Conservation (phyloP, 331 rosid species). For the Quercus phellos region DNA sequence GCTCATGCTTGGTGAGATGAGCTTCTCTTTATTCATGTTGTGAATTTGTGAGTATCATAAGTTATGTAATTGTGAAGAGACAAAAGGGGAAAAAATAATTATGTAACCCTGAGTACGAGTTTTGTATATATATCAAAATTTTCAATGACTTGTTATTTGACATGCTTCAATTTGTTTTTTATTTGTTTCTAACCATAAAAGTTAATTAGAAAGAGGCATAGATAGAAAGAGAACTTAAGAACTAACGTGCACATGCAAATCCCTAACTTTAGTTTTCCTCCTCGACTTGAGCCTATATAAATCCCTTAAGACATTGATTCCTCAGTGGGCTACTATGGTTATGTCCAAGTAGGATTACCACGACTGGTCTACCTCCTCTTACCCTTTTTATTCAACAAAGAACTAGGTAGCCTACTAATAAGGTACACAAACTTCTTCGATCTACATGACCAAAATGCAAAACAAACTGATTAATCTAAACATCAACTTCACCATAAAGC, state of each 20-base stretch:
- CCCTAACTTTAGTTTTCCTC: too few species aligned
- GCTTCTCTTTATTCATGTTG: conserved; percentile 1
- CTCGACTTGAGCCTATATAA: too few species aligned
- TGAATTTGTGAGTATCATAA: conserved; percentile 10
- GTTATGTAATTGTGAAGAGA: neutral
- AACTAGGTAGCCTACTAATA: neutral
- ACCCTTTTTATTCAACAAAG: too few species aligned
- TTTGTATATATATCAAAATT: neutral
- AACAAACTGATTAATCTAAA: neutral
- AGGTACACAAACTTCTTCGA: neutral
- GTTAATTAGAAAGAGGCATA: too few species aligned
- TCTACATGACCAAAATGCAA: neutral
- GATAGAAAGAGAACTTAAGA: too few species aligned
- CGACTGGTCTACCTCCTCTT: too few species aligned
- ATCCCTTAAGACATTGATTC: too few species aligned
- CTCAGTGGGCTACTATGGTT: too few species aligned
- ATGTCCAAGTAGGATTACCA: too few species aligned
- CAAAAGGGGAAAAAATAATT: neutral
- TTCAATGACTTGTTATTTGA: neutral
- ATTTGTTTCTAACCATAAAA: neutral
- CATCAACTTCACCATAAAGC: conserved; percentile 9
- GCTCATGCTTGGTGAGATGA: conserved; percentile 9
- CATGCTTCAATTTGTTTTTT: neutral
- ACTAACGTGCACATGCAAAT: too few species aligned
- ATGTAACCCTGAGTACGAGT: neutral